Evolutionary conservation across 1,284 basidiomycete genomes (phyloP), one percentile per base, ranked within the genome.

Genomic region (Trichosporon ovoides): DNA sequence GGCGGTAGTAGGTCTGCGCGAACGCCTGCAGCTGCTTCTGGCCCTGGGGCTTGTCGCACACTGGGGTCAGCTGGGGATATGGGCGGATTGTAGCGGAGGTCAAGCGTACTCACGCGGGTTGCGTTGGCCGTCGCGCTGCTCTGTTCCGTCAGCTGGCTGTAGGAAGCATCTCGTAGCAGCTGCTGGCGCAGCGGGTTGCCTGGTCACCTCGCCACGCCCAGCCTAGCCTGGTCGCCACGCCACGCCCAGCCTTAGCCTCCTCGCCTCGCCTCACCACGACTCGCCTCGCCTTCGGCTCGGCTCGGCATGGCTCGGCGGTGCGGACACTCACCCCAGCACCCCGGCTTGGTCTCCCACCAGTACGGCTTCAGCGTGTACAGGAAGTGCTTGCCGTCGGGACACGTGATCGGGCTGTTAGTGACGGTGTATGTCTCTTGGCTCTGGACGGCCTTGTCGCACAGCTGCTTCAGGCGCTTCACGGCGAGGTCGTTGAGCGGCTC

Each of bases 331-430:
- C 68, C 68, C 66, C 66, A 73, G 14, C 52, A 48, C 5, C 60
- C 61, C 10, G 64, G 60, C 33, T 55, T 28, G 7, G 38, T 49
- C 37, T 64, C 62, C 71, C 71, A 73, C 52, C 55, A 68, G 58
- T 73, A 68, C 11, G 71, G 71, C 53, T 65, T 64, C 7, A 70
- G 58, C 10, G 67, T 64, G 54, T 66, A 72, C 14, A 73, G 59
- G 49, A 68, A 59, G 53, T 72, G 69, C 56, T 64, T 62, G 11
- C 66, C 66, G 16, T 55, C 60, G 0, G 64, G 61, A 50, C 66
- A 68, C 3, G 54, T 19, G 11, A 67, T 18, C 0, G 63, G 58
- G 18, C 63, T 64, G 52, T 56, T 65, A 7, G 70, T 72, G 12
- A 72, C 62, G 6, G 60, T 63, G 58, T 58, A 73, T 1, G 56